Evolutionary conservation across 192 early-diverging fungal genomes (phyloP), one percentile per base, ranked within the genome.

Genomic region (Dimargaris cristalligena): DNA sequence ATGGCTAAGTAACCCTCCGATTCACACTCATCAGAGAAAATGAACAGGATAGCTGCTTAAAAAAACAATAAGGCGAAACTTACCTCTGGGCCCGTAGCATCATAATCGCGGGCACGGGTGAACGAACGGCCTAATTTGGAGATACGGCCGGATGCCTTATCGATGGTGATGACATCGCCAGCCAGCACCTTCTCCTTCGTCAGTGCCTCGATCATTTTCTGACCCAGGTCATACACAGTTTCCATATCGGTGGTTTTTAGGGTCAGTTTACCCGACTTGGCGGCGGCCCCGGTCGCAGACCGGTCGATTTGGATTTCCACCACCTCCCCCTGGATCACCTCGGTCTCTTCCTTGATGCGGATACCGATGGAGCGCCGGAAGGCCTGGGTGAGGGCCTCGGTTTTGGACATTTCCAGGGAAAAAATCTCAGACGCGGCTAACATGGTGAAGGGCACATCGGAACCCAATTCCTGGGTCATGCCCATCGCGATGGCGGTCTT

Each of bases 401-500:
- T 97, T 66, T 97, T 97, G 61, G 87, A 89, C 89, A 99, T 96
- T 70, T 97, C 95, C 60, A 99, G 76, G 14, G 92, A 96, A 66
- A 96, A 99, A 59, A 99, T 92, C 69, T 99, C 95, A 0, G 95
- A 99, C 4, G 91, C 88, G 2, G 94, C 89, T 60, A 99, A 71
- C 83, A 93, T 92, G 25, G 94, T 99, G 62, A 99, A 99, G 2
- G 95, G 95, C 3, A 97, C 92, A 48, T 97, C 95, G 1, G 78
- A 65, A 30, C 95, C 95, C 3, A 99, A 78, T 22, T 91, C 88
- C 68, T 89, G 91, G 32, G 91, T 89, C 87, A 94, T 94, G 22
- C 90, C 95, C 94, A 97, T 97, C 11, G 95, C 95, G 70, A 99
- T 97, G 31, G 95, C 95, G 1, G 95, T 99, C 78, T 99, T 99